phyloP scores from a whole-genome alignment of 495 filamentous ascomycete species.

The Margaritispora aquatica region DNA sequence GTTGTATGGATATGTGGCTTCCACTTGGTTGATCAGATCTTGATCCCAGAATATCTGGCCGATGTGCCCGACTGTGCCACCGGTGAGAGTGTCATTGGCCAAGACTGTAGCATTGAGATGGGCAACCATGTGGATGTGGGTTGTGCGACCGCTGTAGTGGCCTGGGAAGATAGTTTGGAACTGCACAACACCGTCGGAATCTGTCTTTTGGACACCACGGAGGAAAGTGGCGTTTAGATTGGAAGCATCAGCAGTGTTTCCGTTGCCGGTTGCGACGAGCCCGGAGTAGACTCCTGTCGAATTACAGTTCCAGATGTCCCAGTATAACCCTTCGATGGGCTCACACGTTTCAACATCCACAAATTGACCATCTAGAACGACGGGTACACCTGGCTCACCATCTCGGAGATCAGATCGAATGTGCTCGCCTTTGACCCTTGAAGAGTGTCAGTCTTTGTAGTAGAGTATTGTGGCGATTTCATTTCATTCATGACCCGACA shows the following conservation, averaged over 20 bases:
- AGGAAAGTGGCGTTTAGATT: constrained; percentile 41
- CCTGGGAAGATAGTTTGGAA: constrained; percentile 53
- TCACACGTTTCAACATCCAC: constrained; percentile 47
- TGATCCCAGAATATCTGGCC: constrained; percentile 61
- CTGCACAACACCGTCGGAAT: constrained; percentile 44
- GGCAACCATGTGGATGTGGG: constrained; percentile 44
- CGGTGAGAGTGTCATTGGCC: constrained; percentile 41
- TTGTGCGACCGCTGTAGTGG: constrained; percentile 51
- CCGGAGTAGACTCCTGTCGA: constrained; percentile 48
- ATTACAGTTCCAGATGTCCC: constrained; percentile 51
- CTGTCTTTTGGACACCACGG: constrained; percentile 43
- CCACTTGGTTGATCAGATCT: constrained; percentile 46
- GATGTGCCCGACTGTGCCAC: constrained; percentile 45
- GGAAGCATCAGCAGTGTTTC: constrained; percentile 34
- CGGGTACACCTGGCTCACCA: constrained; percentile 35
- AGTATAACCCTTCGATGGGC: constrained; percentile 38
- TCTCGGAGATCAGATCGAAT: constrained; percentile 48
- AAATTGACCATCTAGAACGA: constrained; percentile 49
- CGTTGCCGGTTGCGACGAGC: constrained; percentile 22
- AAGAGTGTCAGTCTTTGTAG: too few species aligned
- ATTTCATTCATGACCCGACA: too few species aligned
- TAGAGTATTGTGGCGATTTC: too few species aligned
- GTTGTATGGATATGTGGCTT: constrained; percentile 46
- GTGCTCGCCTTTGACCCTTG: constrained; percentile 48
- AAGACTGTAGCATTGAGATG: constrained; percentile 36